Percentiles rank a stretch among this genome's conserved stretches.
Conservation (phyloP, 2,329 filamentous ascomycete species). For the Aspergillus brasiliensis region DNA sequence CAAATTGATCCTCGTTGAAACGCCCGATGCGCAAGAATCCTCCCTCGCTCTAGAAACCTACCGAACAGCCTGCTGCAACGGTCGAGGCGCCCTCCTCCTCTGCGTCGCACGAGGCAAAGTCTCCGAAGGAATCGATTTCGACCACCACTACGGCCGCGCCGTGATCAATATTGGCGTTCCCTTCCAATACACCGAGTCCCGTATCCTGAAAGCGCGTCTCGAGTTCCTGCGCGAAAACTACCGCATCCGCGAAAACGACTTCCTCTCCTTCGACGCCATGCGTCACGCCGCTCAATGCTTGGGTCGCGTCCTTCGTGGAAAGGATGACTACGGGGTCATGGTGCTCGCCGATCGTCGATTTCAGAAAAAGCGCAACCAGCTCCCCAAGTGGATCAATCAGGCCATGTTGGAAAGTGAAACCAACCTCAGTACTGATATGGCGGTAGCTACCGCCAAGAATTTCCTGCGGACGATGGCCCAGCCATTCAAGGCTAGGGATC, state of each 20-base stretch:
- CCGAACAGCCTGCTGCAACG: slow-evolving; percentile 95
- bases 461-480: slow-evolving; percentile 92
- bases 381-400: slow-evolving; percentile 96
- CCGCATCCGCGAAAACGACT: slow-evolving; percentile 94
- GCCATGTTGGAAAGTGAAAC: slow-evolving; percentile 81
- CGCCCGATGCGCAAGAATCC: slow-evolving; percentile 94
- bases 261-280: slow-evolving; percentile 98
- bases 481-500: slow-evolving; percentile 77
- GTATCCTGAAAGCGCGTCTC: slow-evolving; percentile 91
- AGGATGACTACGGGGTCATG: slow-evolving; percentile 99
- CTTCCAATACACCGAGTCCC: slow-evolving; percentile 97
- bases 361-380: slow-evolving; percentile 83
- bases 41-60: slow-evolving; percentile 95
- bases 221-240: slow-evolving; percentile 98
- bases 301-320: slow-evolving; percentile 89
- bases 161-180: slow-evolving; percentile 96
- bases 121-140: slow-evolving; percentile 97
- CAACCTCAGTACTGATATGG: slow-evolving; percentile 94
- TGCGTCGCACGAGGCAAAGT: slow-evolving; percentile 98
- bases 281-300: slow-evolving; percentile 96
- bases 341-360: slow-evolving; percentile 93
- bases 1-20: slow-evolving; percentile 97
- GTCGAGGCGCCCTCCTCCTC: slow-evolving; percentile 85
- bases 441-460: slow-evolving; percentile 81
- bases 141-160: slow-evolving; percentile 95